Percentiles rank a stretch among this genome's conserved stretches.
Evolutionary conservation across 73 alveolate species (phyloP).

Genomic region (Breviolum minutum): DNA sequence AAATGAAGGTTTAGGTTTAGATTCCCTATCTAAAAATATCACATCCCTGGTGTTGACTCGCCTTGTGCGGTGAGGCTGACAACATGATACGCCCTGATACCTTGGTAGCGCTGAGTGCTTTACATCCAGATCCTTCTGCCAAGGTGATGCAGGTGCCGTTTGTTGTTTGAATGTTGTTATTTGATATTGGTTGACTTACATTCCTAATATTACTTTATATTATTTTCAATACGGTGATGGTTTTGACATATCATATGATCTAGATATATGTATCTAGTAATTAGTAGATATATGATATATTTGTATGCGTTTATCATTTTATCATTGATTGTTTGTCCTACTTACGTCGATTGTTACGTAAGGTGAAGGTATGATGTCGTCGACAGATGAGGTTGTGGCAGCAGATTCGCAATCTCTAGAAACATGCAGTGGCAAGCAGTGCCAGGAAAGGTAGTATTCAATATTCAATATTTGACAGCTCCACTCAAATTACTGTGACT

Average conservation of each 20-base stretch:
- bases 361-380: too few species aligned
- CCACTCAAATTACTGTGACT: too few species aligned
- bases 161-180: neutral
- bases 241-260: neutral
- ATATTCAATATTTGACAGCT: too few species aligned
- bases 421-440: too few species aligned
- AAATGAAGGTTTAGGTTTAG: too few species aligned
- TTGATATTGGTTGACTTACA: neutral
- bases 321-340: neutral
- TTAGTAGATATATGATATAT: neutral
- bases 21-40: neutral
- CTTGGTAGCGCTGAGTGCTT: constrained; percentile 63
- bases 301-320: too few species aligned
- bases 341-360: too few species aligned
- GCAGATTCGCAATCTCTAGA: too few species aligned
- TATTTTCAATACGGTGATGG: neutral
- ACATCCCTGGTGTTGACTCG: neutral
- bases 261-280: neutral
- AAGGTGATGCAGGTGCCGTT: constrained; percentile 13
- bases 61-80: neutral
- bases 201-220: neutral
- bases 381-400: too few species aligned
- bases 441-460: too few species aligned
- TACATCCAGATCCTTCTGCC: constrained; percentile 85
- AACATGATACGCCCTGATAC: constrained; percentile 80